Evolutionary conservation across 2,329 filamentous ascomycete genomes (phyloP), one percentile per base, ranked within the genome.

Genomic region (Cladosporium cucumerinum): DNA sequence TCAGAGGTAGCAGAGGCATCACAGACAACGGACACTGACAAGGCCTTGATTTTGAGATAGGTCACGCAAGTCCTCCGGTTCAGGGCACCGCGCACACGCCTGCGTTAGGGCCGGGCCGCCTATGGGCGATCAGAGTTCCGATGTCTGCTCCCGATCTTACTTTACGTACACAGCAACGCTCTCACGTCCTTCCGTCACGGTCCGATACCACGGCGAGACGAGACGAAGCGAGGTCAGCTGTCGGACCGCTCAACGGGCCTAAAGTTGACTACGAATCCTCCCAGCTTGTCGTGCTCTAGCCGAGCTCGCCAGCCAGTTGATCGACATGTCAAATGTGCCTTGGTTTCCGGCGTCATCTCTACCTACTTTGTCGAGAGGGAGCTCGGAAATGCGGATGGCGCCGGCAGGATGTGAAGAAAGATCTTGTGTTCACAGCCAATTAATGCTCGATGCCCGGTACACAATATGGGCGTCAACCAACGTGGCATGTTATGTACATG

Each of bases 161-260:
- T 54, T 6, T 54, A 46, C n/a, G 23, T 54, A 46, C n/a, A 46
- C n/a, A 46, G 39, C 39, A 21, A 16, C 39, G 7, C 39, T 46
- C 10, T 46, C 39, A 23, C 32, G 21, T 36, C 23, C 23, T 39
- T 25, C 54, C 54, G 54, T 57, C n/a, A 34, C 54, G 54, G 54
- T 57, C 54, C 54, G 54, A 57, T 39, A 57, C 52, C 52, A 30
- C 52, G 30, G 36, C 36, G 36, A 43, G 36, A 43, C 36, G 36
- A 43, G 18, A n/a, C 36, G 36, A 43, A n/a, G 49, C 49, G 49
- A 30, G 48, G 48, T 4, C 23, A 57, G 52, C 52, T 57, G 11
- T 23, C 28, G 54, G 30, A 39, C 12, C 28, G 30, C 32, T 39
- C 16, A 39, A 32, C 30, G 54, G 48, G 48, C n/a, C 46, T 39